Evolutionary conservation across 108 stramenopile species (phyloP).

Genomic region (Skeletonema marinoi): DNA sequence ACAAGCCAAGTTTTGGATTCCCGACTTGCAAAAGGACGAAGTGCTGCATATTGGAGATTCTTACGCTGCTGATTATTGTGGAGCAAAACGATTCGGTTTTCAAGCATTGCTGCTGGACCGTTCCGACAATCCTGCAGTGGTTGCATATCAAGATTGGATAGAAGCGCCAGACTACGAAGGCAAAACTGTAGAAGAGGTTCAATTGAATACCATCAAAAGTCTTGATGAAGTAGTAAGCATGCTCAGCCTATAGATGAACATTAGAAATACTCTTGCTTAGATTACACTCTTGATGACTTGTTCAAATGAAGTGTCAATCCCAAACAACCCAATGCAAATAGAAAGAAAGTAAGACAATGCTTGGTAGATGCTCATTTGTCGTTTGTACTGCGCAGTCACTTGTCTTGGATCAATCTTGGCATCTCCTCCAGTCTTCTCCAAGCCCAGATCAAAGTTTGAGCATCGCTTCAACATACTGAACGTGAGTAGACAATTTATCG

Average conservation of each 20-base stretch:
- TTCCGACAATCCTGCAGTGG: conserved; percentile 10
- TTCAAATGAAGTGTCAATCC: no score
- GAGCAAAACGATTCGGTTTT: conserved; percentile 22
- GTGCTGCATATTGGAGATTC: conserved; percentile 26
- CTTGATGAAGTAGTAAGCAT: conserved; percentile 11
- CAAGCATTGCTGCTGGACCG: conserved; percentile 31
- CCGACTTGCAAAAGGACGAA: conserved; percentile 16
- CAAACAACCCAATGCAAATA: no score
- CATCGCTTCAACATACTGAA: background rate
- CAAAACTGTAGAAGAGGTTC: conserved; percentile 20
- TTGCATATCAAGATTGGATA: conserved; percentile 21
- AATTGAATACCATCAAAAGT: conserved; percentile 19
- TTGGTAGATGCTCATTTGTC: no score
- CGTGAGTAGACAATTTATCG: conserved; percentile 10
- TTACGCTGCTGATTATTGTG: conserved; percentile 26
- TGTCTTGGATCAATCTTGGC: background rate
- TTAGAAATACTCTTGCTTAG: no score
- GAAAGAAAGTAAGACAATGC: no score
- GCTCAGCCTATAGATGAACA: background rate
- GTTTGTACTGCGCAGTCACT: no score
- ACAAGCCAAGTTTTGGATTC: conserved; percentile 20
- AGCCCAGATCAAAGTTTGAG: background rate
- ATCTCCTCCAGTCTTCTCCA: background rate
- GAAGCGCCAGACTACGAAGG: conserved; percentile 30
- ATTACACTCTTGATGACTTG: no score